Evolutionary conservation across 2,329 filamentous ascomycete species (phyloP), one percentile per base, ranked within the genome.

Genomic region (Colletotrichum brevisporum): DNA sequence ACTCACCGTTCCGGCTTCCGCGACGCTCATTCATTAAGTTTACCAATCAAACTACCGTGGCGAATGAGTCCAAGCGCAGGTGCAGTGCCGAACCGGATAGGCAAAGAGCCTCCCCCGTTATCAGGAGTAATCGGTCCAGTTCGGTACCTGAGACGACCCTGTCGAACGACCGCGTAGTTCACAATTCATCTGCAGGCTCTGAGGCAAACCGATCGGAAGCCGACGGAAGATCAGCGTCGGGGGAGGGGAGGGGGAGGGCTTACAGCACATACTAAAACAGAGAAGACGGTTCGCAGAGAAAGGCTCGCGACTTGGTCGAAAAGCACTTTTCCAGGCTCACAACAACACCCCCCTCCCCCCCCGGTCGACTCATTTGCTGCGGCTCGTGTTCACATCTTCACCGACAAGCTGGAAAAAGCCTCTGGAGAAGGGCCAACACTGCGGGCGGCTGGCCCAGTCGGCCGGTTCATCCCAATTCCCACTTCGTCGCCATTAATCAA

Each of bases 401-500:
- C 67, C 62, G 67, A 60, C 67, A 61, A 57, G 51, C 64, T 21
- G 67, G 67, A 55, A 36, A 36, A 36, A 55, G 62, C 50, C 51
- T 69, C 51, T 69, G 67, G 62, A 69, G 67, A 41, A 48, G 36
- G 62, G 43, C 61, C 61, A 65, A 21, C 50, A 39, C 31, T 41
- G 66, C 51, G 62, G 62, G 50, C 62, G 63, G 24, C 21, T 47
- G 66, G 57, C 66, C 67, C 62, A 67, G 67, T 66, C 55, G 43
- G 54, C 59, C 61, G 67, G 67, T 69, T 69, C 67, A 39, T 61
- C 62, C 50, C 50, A 47, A 61, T 55, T 45, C 56, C 67, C 67
- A 61, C 67, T 60, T 55, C n/a, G 48, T 67, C 62, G 55, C 45
- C 56, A 21, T 56, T 60, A 66, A 69, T 69, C 67, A 69, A 66